Evolutionary conservation across 805 yeast genomes (phyloP), one percentile per base, ranked within the genome.

Genomic region (Metschnikowia shivogae): DNA sequence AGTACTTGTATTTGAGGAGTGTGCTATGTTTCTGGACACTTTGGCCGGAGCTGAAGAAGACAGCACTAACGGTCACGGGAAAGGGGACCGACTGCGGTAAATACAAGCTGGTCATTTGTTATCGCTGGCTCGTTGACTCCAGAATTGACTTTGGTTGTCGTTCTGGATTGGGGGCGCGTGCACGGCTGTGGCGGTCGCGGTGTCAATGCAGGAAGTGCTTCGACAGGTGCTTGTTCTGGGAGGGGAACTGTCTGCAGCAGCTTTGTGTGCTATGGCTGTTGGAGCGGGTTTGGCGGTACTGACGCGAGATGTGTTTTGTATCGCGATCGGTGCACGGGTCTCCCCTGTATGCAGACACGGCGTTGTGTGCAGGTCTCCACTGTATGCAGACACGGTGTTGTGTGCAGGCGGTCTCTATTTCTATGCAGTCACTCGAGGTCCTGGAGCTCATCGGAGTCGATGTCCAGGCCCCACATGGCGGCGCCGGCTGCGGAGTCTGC

Each of bases 31-130:
- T 78, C 12, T 61, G 47, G 6, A 85, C 72, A 0, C 56, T 48
- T 10, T 73, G 74, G 7, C 82, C 86, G 1, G 59, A 62, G 6
- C 61, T 51, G 35, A 70, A 72, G 19, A 72, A 60, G 9, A 83
- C 64, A 20, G 78, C 70, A 13, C 82, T 69, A 26, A 86, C 71
- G 4, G 80, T 82, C 37, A 86, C 77, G 3, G 95, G 95, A 59
- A 73, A 86, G 14, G 84, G 81, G 17, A 81, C 74, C 38, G 82
- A 76, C 39, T 68, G 61, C n/a, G 92, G 89, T 32, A 85, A 64
- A 31, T 67, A 64, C 29, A 84, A 64, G 10, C 74, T 67, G 5
- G 87, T 80, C 61, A 65, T 52, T 17, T 28, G 29, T 27, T 6
- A 11, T 10, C 13, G 14, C 8, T 38, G 26, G 4, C 4, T 17